phyloP scores from a whole-genome alignment of 1,284 basidiomycete genomes.

The Afroboletus lepidellus region DNA sequence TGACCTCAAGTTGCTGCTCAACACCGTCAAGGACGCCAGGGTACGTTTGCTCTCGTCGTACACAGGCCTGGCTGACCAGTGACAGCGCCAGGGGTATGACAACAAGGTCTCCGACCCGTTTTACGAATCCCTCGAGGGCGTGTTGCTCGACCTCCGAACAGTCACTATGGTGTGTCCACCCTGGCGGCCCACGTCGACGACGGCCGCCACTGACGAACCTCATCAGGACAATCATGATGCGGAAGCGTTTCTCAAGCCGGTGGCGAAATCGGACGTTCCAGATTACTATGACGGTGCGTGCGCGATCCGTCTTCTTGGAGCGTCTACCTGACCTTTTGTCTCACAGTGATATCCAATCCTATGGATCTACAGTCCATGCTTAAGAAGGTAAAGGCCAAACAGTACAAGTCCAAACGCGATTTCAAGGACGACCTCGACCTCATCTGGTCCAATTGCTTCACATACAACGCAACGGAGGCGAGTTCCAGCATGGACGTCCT shows the following conservation, averaged over 20 bases:
- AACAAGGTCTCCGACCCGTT: slow-evolving; percentile 83
- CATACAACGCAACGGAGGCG: slow-evolving; percentile 90
- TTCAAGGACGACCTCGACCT: slow-evolving; percentile 93
- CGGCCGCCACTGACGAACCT: slow-evolving; percentile 18
- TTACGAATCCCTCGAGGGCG: slow-evolving; percentile 87
- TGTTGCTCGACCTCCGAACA: slow-evolving; percentile 78
- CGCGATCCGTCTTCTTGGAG: slow-evolving; percentile 4
- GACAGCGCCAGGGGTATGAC: slow-evolving; percentile 60
- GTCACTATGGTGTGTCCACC: slow-evolving; percentile 64
- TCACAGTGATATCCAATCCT: slow-evolving; percentile 80
- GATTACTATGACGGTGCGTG: slow-evolving; percentile 84
- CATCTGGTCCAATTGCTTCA: slow-evolving; percentile 95
- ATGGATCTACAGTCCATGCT: slow-evolving; percentile 96
- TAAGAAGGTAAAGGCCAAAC: slow-evolving; percentile 87
- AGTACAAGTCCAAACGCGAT: slow-evolving; percentile 91
- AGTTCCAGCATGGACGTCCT: slow-evolving; percentile 26
- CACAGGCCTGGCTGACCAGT: no score
- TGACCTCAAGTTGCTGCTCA: slow-evolving; percentile 70
- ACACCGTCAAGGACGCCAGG: slow-evolving; percentile 72
- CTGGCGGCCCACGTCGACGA: slow-evolving; percentile 5
- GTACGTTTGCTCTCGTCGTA: slow-evolving; percentile 41
- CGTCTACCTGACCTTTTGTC: background rate
- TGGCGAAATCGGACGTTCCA: slow-evolving; percentile 81
- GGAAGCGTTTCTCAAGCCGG: slow-evolving; percentile 86
- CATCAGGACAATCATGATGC: slow-evolving; percentile 82